These are phyloP conservation scores for Letharia columbiana DNA, from an alignment of 495 filamentous ascomycete species.

Conservation along the genomic window DNA sequence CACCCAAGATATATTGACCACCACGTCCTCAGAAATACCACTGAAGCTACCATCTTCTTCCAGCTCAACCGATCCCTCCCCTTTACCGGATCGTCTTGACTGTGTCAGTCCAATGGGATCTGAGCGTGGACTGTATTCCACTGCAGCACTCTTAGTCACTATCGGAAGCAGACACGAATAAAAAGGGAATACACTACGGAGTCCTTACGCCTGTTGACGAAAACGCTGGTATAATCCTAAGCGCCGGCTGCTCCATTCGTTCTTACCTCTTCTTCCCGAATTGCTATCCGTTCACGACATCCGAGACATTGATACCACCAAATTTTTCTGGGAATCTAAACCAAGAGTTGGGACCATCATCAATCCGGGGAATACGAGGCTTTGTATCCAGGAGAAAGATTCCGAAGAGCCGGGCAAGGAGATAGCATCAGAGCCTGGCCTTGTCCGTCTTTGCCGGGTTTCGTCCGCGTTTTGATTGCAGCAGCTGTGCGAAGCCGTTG, in stretches of 20 bases:
- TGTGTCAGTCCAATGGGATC: not conserved
- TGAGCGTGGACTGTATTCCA: not conserved
- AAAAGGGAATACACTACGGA: not conserved
- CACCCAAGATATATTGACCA: constrained; percentile 2
- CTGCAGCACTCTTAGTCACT: not conserved
- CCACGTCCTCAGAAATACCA: not conserved
- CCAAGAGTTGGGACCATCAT: not conserved
- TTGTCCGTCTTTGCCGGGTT: constrained; percentile 3
- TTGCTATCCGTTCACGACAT: not conserved
- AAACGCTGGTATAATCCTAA: constrained; percentile 1
- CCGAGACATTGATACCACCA: not conserved
- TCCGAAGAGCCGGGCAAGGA: not conserved
- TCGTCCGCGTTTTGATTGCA: constrained; percentile 1
- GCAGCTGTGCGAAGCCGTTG: constrained; percentile 5
- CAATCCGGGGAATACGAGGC: not conserved
- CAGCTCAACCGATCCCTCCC: not conserved
- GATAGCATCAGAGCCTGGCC: not conserved
- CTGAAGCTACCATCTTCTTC: not conserved
- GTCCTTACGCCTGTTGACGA: not conserved
- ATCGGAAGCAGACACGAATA: not conserved
- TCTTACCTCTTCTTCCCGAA: not conserved
- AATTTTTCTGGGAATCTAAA: not conserved
- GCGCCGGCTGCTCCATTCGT: not conserved
- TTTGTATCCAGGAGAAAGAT: not conserved
- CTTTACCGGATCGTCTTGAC: not conserved